These are phyloP conservation scores for Endocalyx cinctus DNA, from an alignment of 2,329 filamentous ascomycete genomes.

Conservation along the genomic window DNA sequence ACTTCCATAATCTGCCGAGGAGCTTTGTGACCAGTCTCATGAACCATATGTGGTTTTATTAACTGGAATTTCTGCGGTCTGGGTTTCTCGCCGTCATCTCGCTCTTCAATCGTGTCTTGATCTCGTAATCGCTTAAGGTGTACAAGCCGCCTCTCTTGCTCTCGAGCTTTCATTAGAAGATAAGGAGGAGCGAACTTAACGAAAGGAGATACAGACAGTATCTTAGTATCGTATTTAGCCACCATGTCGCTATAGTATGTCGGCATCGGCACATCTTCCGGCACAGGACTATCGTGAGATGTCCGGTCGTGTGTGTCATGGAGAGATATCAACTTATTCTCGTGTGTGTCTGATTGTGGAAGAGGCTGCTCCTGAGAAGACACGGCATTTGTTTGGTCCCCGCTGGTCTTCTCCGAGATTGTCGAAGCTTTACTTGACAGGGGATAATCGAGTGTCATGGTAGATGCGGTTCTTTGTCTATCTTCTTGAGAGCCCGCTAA, in stretches of 20 bases:
- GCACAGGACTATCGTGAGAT: conserved; percentile 53
- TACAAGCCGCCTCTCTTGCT: conserved; percentile 79
- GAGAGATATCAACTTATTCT: conserved; percentile 30
- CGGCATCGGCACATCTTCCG: conserved; percentile 77
- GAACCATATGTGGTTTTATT: conserved; percentile 93
- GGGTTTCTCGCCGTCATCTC: conserved; percentile 54
- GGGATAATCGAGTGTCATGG: conserved; percentile 15
- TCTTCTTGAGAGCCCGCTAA: conserved; percentile 19
- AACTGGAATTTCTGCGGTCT: conserved; percentile 76
- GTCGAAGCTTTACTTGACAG: conserved; percentile 18
- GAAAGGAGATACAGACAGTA: conserved; percentile 91
- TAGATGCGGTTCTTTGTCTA: conserved; percentile 15
- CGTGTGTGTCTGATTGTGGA: conserved; percentile 12
- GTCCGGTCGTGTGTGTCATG: conserved; percentile 41
- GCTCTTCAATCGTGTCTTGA: conserved; percentile 59
- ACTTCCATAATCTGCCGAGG: conserved; percentile 89
- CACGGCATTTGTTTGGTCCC: conserved; percentile 5
- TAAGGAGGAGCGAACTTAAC: conserved; percentile 95
- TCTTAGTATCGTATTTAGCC: conserved; percentile 85
- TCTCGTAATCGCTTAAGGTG: conserved; percentile 81
- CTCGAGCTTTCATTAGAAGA: conserved; percentile 83
- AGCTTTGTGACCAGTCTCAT: conserved; percentile 72
- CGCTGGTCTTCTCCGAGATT: conserved; percentile 14
- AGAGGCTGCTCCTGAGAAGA: conserved; percentile 11
- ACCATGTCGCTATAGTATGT: conserved; percentile 96